These are phyloP conservation scores for Ambrosia hybrid DNA, from an alignment of 140 eudicot genomes.

Conservation along the genomic window DNA sequence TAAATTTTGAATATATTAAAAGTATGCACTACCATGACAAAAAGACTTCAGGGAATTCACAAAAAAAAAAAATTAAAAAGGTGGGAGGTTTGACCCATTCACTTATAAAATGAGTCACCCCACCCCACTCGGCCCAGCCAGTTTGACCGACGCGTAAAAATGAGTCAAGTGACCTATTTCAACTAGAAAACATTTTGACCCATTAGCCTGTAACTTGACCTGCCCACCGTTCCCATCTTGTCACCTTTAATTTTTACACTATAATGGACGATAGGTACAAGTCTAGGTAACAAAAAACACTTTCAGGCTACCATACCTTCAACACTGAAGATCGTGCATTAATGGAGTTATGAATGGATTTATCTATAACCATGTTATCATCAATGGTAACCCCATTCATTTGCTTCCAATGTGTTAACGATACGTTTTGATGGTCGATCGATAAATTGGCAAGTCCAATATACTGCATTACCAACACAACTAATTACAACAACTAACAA, in stretches of 20 bases:
- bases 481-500: neutral
- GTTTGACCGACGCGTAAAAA: neutral
- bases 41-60: neutral
- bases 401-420: slow-evolving; percentile 84
- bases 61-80: no score
- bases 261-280: neutral
- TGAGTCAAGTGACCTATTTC: no score
- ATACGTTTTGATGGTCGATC: slow-evolving; percentile 90
- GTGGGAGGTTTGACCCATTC: neutral
- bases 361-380: no score
- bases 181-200: neutral
- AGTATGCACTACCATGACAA: neutral
- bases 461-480: slow-evolving; percentile 45
- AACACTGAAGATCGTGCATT: slow-evolving; percentile 83
- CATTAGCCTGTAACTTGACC: no score
- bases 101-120: no score
- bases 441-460: slow-evolving; percentile 90
- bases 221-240: no score
- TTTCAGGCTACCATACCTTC: slow-evolving; percentile 49
- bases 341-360: slow-evolving; percentile 51
- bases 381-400: no score
- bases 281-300: neutral
- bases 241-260: neutral
- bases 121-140: neutral
- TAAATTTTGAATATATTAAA: slow-evolving; percentile 1